Evolutionary conservation across 1,284 basidiomycete species (phyloP).

Genomic region (Thelephora terrestris): DNA sequence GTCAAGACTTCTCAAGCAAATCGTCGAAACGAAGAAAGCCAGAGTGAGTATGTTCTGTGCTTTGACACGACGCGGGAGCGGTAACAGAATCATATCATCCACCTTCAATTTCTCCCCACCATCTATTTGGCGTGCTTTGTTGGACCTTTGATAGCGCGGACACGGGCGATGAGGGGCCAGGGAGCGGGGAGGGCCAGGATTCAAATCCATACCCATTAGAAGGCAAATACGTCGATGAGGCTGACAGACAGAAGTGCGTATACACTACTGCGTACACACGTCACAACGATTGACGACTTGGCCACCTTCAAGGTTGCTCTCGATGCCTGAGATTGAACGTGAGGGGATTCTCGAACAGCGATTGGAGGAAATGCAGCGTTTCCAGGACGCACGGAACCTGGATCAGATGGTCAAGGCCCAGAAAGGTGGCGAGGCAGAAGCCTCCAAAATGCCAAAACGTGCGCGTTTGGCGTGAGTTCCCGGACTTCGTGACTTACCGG

Average conservation of each 20-base stretch:
- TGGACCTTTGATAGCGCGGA: conserved; percentile 26
- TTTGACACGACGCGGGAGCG: neutral
- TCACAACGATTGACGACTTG: conserved; percentile 1
- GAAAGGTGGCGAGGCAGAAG: conserved; percentile 47
- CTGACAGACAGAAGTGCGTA: conserved; percentile 69
- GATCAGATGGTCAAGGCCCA: conserved; percentile 66
- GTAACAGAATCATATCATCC: neutral
- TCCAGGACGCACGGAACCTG: conserved; percentile 65
- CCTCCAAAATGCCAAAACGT: conserved; percentile 70
- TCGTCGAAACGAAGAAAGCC: conserved; percentile 37
- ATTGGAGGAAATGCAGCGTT: conserved; percentile 71
- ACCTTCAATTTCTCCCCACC: neutral
- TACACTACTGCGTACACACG: conserved; percentile 4
- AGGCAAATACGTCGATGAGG: conserved; percentile 80
- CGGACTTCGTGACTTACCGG: conserved; percentile 2
- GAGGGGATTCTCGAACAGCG: conserved; percentile 78
- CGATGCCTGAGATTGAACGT: conserved; percentile 80
- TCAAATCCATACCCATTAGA: conserved; percentile 83
- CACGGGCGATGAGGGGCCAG: conserved; percentile 41
- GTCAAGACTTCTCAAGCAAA: conserved; percentile 24
- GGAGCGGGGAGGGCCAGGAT: conserved; percentile 47
- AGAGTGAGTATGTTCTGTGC: conserved; percentile 28
- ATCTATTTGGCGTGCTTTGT: neutral
- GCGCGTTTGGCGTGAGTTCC: conserved; percentile 14
- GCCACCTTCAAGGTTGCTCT: conserved; percentile 47